These are phyloP conservation scores for Kodamaea neixiangensis DNA, from an alignment of 805 yeast genomes.

Conservation along the genomic window DNA sequence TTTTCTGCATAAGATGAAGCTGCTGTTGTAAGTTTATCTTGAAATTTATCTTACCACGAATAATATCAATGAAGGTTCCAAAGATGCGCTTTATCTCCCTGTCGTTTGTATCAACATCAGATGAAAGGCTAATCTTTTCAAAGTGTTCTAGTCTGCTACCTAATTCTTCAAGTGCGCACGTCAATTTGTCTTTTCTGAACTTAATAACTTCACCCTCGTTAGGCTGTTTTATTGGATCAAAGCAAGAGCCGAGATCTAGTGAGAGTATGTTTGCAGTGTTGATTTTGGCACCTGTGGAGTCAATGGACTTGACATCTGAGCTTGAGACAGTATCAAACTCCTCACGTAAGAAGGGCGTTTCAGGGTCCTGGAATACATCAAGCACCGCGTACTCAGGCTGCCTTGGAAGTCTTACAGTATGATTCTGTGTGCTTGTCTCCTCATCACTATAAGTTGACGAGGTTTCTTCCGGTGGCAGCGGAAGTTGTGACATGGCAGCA, in stretches of 20 bases:
- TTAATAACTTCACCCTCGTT: not conserved
- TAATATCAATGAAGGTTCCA: not conserved
- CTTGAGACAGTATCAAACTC: not conserved
- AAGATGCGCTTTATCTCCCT: not conserved
- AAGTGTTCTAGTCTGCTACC: not conserved
- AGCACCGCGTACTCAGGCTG: not conserved
- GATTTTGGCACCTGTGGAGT: not conserved
- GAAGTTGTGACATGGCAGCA: not conserved
- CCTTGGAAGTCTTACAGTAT: not conserved
- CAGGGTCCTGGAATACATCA: not conserved
- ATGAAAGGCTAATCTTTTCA: not conserved
- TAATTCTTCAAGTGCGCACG: not conserved
- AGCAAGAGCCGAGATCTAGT: not conserved
- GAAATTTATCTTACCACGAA: not conserved
- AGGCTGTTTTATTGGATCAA: not conserved
- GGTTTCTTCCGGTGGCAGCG: conserved; percentile 1
- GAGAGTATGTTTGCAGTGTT: not conserved
- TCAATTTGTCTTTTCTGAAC: not conserved
- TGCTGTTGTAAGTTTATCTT: not conserved
- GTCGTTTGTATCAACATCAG: not conserved
- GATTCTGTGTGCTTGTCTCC: not conserved
- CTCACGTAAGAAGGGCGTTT: too few species aligned
- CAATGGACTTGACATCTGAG: not conserved
- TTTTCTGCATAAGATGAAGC: not conserved
- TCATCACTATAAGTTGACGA: conserved; percentile 3